Evolutionary conservation across 2,329 filamentous ascomycete species (phyloP).

Genomic region (Talaromyces amestolkiae): DNA sequence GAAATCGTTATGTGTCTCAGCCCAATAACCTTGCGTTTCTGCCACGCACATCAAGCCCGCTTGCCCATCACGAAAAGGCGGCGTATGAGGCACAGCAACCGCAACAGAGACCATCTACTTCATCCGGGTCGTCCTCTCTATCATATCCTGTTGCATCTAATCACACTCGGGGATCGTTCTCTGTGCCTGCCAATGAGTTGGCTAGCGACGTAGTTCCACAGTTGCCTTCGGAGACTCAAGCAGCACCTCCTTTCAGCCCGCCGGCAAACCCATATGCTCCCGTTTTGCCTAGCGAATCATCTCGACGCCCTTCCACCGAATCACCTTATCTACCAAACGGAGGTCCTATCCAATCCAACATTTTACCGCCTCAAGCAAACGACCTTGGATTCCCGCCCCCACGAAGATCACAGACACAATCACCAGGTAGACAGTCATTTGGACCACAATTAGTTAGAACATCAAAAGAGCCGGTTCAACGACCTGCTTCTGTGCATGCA

Average conservation of each 20-base stretch:
- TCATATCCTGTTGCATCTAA: background rate
- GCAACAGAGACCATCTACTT: constrained; percentile 27
- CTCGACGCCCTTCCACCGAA: constrained; percentile 25
- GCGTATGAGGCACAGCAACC: constrained; percentile 32
- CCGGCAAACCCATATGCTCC: constrained; percentile 35
- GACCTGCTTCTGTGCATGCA: constrained; percentile 57
- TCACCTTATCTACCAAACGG: constrained; percentile 13
- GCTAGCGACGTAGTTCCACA: constrained; percentile 3
- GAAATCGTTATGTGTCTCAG: constrained; percentile 43
- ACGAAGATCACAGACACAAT: constrained; percentile 55
- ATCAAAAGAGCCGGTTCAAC: constrained; percentile 47
- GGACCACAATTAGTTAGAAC: constrained; percentile 45
- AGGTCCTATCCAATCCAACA: background rate
- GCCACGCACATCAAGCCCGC: constrained; percentile 63
- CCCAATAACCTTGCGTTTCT: constrained; percentile 53
- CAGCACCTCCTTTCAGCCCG: constrained; percentile 25
- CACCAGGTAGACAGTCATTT: constrained; percentile 55
- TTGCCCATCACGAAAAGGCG: constrained; percentile 52
- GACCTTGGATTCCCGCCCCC: constrained; percentile 18
- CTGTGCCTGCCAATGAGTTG: constrained; percentile 13
- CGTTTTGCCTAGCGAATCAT: constrained; percentile 32
- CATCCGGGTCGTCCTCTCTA: constrained; percentile 20
- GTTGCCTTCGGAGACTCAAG: constrained; percentile 24
- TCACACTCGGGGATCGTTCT: constrained; percentile 10
- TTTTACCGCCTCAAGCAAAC: constrained; percentile 1